phyloP scores from a whole-genome alignment of 2,329 filamentous ascomycete genomes.

The Epichloe hybrida region DNA sequence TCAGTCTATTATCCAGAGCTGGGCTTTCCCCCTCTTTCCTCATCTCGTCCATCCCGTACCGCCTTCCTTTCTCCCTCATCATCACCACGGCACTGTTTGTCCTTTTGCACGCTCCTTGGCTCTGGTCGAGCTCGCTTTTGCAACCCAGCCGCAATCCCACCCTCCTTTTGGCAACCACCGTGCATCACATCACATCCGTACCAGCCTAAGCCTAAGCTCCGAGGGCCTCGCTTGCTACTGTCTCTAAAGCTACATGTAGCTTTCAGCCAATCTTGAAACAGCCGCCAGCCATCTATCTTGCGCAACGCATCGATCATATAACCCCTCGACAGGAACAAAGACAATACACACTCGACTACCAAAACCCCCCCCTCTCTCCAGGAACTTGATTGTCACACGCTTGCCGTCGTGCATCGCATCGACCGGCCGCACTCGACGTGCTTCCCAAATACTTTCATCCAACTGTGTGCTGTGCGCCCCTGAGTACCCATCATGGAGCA shows the following conservation, averaged over 20 bases:
- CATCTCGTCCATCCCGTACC: slow-evolving; percentile 30
- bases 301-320: neutral
- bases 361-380: neutral
- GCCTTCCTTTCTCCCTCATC: slow-evolving; percentile 27
- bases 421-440: slow-evolving; percentile 27
- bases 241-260: slow-evolving; percentile 8
- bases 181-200: slow-evolving; percentile 8
- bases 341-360: neutral
- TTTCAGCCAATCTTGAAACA: neutral
- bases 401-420: neutral
- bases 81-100: slow-evolving; percentile 22
- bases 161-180: slow-evolving; percentile 25
- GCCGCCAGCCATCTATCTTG: neutral
- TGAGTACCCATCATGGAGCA: slow-evolving; percentile 45
- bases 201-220: slow-evolving; percentile 5
- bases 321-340: neutral
- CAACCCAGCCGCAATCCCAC: slow-evolving; percentile 15
- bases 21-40: slow-evolving; percentile 14
- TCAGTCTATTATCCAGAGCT: slow-evolving; percentile 19
- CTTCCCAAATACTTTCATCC: slow-evolving; percentile 8
- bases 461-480: slow-evolving; percentile 23
- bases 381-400: neutral
- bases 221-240: slow-evolving; percentile 8
- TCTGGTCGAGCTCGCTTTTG: slow-evolving; percentile 17
- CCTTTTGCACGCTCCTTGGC: slow-evolving; percentile 26